phyloP scores from a whole-genome alignment of 345 rosid species.

The Erucastrum elatum region DNA sequence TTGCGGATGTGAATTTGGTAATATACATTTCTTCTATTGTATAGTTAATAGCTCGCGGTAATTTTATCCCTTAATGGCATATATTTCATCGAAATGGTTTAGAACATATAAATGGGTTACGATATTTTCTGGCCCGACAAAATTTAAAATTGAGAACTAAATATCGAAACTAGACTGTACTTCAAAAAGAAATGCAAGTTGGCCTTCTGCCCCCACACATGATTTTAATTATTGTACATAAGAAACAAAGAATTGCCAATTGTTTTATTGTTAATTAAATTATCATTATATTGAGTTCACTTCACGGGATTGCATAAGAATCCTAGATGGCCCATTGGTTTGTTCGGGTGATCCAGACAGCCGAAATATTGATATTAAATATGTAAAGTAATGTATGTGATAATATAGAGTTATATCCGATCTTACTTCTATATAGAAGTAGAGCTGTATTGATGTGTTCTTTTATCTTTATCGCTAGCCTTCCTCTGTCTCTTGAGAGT shows the following conservation, averaged over 20 bases:
- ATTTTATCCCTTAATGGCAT: not conserved
- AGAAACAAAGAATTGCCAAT: conserved; percentile 11
- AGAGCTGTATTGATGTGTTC: too few species aligned
- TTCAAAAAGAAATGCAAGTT: conserved; percentile 14
- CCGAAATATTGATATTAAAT: not conserved
- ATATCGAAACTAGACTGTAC: not conserved
- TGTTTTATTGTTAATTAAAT: not conserved
- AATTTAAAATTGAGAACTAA: not conserved
- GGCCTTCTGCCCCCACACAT: conserved; percentile 19
- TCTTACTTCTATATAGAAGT: too few species aligned
- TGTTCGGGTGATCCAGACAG: conserved; percentile 13
- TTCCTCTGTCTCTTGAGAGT: too few species aligned
- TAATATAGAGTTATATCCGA: not conserved
- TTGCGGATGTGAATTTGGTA: not conserved
- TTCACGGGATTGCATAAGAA: conserved; percentile 42
- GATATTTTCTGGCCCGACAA: not conserved
- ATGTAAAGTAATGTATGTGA: not conserved
- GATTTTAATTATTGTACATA: conserved; percentile 17
- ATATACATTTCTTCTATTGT: not conserved
- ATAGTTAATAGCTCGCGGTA: not conserved
- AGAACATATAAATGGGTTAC: not conserved
- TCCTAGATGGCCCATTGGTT: conserved; percentile 30
- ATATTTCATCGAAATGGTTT: not conserved
- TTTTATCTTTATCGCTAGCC: too few species aligned
- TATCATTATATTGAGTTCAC: conserved; percentile 9